Conservation (phyloP, 306 rosid genomes). For the Quercus wislizeni region DNA sequence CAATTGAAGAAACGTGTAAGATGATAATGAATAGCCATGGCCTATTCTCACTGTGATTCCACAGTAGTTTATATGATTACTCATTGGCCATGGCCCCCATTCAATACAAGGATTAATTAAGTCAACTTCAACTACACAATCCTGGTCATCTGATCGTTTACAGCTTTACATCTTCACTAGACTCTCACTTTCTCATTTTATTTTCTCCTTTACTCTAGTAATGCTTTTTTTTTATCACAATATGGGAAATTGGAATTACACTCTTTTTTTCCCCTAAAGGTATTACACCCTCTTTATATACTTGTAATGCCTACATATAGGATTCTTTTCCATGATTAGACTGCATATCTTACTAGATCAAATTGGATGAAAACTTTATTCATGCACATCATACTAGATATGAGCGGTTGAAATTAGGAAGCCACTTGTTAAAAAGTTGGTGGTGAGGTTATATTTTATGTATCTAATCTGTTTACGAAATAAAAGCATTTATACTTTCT, state of each 20-base stretch:
- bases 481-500: neutral
- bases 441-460: neutral
- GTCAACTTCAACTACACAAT: too few species aligned
- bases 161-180: too few species aligned
- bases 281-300: neutral
- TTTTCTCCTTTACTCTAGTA: neutral
- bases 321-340: neutral
- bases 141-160: too few species aligned
- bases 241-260: neutral
- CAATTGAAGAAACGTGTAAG: neutral
- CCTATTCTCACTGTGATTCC: too few species aligned
- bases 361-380: neutral
- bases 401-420: neutral
- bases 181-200: neutral
- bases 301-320: neutral
- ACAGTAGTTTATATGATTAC: too few species aligned
- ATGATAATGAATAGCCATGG: too few species aligned
- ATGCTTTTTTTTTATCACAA: neutral
- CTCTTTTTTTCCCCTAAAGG: too few species aligned
- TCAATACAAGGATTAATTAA: too few species aligned
- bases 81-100: too few species aligned
- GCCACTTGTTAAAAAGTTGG: neutral
- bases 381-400: neutral
- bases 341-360: neutral
- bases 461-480: neutral